phyloP scores from a whole-genome alignment of 202 grass and related monocot genomes.

The Brachypodium distachyon region DNA sequence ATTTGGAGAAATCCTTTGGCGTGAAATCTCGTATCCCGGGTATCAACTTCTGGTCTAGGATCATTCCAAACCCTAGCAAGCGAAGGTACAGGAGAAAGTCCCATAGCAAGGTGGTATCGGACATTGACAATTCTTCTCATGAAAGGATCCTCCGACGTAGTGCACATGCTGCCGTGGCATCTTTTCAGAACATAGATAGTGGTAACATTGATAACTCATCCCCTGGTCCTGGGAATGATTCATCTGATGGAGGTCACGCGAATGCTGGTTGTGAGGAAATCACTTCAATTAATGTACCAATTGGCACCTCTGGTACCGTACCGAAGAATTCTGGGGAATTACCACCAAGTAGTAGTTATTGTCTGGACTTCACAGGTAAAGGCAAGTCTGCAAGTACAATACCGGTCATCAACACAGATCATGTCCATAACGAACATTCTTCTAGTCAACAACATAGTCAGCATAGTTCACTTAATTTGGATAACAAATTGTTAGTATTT shows the following conservation, averaged over 20 bases:
- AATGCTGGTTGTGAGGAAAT: slow-evolving; percentile 9
- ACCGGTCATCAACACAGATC: background rate
- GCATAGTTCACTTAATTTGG: background rate
- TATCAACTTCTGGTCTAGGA: slow-evolving; percentile 57
- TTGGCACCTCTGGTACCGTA: background rate
- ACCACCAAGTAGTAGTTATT: background rate
- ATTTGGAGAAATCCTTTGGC: slow-evolving; percentile 70
- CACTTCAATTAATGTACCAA: background rate
- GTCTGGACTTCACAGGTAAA: background rate
- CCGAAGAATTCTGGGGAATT: background rate
- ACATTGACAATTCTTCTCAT: slow-evolving; percentile 60
- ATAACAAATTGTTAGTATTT: background rate
- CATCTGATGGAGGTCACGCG: slow-evolving; percentile 32
- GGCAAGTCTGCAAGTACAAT: slow-evolving; percentile 19
- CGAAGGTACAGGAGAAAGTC: slow-evolving; percentile 52
- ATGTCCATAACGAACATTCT: slow-evolving; percentile 3
- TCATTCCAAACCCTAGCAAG: slow-evolving; percentile 41
- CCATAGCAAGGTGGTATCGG: slow-evolving; percentile 42
- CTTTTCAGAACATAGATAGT: slow-evolving; percentile 39
- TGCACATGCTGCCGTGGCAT: slow-evolving; percentile 67
- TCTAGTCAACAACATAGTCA: slow-evolving; percentile 16
- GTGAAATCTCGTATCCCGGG: slow-evolving; percentile 46
- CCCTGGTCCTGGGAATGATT: slow-evolving; percentile 24
- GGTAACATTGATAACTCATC: slow-evolving; percentile 27
- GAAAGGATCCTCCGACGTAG: slow-evolving; percentile 75